Base-by-base conservation (phyloP, 2,329 filamentous ascomycete genomes). In the Aureobasidium subglaciale region DNA sequence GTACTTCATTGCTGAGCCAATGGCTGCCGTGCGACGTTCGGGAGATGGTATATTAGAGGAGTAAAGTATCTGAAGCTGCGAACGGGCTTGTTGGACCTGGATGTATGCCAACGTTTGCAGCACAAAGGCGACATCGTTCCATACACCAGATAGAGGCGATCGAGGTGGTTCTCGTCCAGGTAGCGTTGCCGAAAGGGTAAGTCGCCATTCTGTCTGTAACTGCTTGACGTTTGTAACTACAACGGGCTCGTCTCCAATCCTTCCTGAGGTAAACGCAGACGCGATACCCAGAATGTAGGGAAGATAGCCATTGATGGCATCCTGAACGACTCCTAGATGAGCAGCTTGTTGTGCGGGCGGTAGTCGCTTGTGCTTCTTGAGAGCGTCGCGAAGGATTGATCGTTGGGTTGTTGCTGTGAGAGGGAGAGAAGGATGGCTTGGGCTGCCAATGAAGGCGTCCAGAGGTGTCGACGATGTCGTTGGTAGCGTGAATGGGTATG, bases 291-390 rank as follows among this genome's bases (percentile, higher is more conserved):
- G 76, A 0, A 96, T 79, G 64, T 92, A 95, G 0, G 91, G 90
- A 9, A 96, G 75, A 67, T 97, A 99, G 58, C 80, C 79, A 57
- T 85, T 84, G 10, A 96, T 67, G 35, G 83, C 81, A 30, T 84
- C 78, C 55, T 88, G 76, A 34, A 97, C 77, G 5, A 80, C 80
- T 22, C 82, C 77, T 5, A 99, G 78, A 66, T 90, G 84, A 20
- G 84, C 77, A 5, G 83, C 74, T 69, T 90, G 88, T 22, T 87
- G 84, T 9, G 81, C 68, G 8, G 86, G 78, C 4, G 88, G 79
- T n/a, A 96, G 81, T 52, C 90, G 84, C 71, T 96, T 97, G 77
- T 96, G 85, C 63, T 84, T 84, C 73, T 97, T 97, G 58, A 99
- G 78, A 2, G 84, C 81, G 70, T 92, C 85, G 64, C 90, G 85